Evolutionary conservation across 345 rosid species (phyloP).

Genomic region (Psidium guajava): DNA sequence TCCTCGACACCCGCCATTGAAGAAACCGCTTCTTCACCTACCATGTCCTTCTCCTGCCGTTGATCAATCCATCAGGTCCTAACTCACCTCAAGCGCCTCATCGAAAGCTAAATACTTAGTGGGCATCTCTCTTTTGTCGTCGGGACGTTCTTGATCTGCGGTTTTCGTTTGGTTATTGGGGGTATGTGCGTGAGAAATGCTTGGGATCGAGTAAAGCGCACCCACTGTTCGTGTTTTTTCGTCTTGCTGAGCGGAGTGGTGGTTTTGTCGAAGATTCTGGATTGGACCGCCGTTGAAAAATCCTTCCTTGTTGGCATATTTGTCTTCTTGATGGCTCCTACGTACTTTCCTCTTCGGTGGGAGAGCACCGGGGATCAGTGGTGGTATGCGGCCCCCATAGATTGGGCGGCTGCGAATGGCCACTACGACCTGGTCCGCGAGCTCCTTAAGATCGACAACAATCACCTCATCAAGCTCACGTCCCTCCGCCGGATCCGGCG

Average conservation of each 20-base stretch:
- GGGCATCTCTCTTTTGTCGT: background rate
- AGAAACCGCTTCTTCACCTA: background rate
- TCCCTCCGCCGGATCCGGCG: slow-evolving; percentile 89
- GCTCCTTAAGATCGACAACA: slow-evolving; percentile 73
- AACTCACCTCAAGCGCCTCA: background rate
- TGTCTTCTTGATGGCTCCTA: slow-evolving; percentile 34
- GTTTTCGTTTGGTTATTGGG: background rate
- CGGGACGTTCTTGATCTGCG: background rate
- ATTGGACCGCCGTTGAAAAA: background rate
- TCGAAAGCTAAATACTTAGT: background rate
- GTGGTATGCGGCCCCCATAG: slow-evolving; percentile 99
- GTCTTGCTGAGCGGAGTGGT: background rate
- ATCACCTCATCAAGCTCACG: slow-evolving; percentile 88
- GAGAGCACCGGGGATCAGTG: slow-evolving; percentile 98
- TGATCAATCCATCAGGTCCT: background rate
- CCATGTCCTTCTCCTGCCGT: background rate
- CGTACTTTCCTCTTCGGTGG: slow-evolving; percentile 87
- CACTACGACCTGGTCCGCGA: slow-evolving; percentile 86
- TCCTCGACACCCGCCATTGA: background rate
- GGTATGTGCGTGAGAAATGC: background rate
- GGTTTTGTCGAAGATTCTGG: background rate
- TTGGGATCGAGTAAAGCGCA: background rate
- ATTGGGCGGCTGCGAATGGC: slow-evolving; percentile 91
- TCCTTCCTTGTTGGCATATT: background rate
- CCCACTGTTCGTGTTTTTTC: background rate